phyloP scores from a whole-genome alignment of 257 asterid species.

The Cordia subcordata region DNA sequence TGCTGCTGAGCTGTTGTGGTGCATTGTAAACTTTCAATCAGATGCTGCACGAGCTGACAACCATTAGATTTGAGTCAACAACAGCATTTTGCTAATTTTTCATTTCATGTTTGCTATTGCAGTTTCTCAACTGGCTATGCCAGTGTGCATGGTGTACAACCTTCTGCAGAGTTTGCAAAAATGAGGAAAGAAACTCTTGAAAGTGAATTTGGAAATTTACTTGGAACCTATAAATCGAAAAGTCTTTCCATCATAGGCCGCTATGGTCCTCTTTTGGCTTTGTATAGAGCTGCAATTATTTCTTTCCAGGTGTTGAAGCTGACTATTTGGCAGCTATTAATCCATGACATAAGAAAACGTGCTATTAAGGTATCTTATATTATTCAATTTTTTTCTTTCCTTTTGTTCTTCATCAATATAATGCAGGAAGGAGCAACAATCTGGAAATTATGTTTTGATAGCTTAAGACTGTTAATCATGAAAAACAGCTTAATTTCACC shows the following conservation, averaged over 20 bases:
- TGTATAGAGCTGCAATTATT: slow-evolving; percentile 86
- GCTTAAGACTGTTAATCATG: too few relatives aligned
- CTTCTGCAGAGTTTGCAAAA: slow-evolving; percentile 94
- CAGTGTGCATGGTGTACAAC: slow-evolving; percentile 93
- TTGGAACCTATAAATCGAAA: slow-evolving; percentile 49
- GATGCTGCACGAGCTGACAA: neutral
- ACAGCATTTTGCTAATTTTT: neutral
- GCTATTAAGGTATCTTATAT: slow-evolving; percentile 56
- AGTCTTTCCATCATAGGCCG: slow-evolving; percentile 56
- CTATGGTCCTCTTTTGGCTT: slow-evolving; percentile 83
- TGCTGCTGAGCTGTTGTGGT: slow-evolving; percentile 1
- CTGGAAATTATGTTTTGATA: too few relatives aligned
- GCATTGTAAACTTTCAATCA: neutral
- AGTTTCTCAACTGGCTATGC: slow-evolving; percentile 75
- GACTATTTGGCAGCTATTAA: slow-evolving; percentile 66
- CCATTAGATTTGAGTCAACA: neutral
- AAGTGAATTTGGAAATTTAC: slow-evolving; percentile 65
- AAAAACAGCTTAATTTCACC: too few relatives aligned
- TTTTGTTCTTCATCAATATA: too few relatives aligned
- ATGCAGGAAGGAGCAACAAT: too few relatives aligned
- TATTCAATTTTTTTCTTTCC: too few relatives aligned
- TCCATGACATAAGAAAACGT: slow-evolving; percentile 68
- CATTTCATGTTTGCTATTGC: slow-evolving; percentile 25
- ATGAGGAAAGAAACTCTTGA: slow-evolving; percentile 86
- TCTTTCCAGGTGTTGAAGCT: slow-evolving; percentile 81